A percentile compares a stretch with the other conserved stretches of the same genome.
phyloP scores from a whole-genome alignment of 2,329 filamentous ascomycete species.

The Capronia epimyces region DNA sequence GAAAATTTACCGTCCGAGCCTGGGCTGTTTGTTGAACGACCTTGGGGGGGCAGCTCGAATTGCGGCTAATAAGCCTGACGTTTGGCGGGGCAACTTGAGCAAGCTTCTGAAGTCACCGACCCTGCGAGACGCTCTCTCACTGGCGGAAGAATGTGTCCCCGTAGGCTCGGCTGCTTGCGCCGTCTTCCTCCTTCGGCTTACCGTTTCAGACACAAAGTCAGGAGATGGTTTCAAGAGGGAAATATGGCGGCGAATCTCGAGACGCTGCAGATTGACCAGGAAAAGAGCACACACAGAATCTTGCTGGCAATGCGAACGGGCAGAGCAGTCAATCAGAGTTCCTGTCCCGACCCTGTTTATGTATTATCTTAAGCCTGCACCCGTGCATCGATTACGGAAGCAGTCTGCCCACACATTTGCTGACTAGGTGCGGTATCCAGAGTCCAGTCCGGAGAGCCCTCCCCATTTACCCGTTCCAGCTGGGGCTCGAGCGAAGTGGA shows the following conservation, averaged over 20 bases:
- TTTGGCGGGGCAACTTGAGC: slow-evolving; percentile 10
- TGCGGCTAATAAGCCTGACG: slow-evolving; percentile 17
- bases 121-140: background rate
- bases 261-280: background rate
- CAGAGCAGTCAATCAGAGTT: no score
- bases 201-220: background rate
- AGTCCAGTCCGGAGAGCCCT: slow-evolving; percentile 18
- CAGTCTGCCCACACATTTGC: slow-evolving; percentile 12
- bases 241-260: background rate
- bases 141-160: slow-evolving; percentile 9
- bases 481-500: background rate
- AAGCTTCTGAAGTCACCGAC: slow-evolving; percentile 1
- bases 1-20: slow-evolving; percentile 13
- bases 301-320: background rate
- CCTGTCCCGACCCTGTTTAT: no score
- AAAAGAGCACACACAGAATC: background rate
- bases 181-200: background rate
- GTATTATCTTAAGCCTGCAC: background rate
- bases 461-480: slow-evolving; percentile 21
- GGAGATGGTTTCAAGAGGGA: background rate
- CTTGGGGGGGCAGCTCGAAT: slow-evolving; percentile 13
- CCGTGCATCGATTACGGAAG: slow-evolving; percentile 19
- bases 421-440: slow-evolving; percentile 19
- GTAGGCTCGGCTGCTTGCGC: background rate
- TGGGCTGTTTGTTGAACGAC: slow-evolving; percentile 14